These are phyloP conservation scores for Anthracocystis walkeri DNA, from an alignment of 1,284 basidiomycete genomes.

Conservation along the genomic window DNA sequence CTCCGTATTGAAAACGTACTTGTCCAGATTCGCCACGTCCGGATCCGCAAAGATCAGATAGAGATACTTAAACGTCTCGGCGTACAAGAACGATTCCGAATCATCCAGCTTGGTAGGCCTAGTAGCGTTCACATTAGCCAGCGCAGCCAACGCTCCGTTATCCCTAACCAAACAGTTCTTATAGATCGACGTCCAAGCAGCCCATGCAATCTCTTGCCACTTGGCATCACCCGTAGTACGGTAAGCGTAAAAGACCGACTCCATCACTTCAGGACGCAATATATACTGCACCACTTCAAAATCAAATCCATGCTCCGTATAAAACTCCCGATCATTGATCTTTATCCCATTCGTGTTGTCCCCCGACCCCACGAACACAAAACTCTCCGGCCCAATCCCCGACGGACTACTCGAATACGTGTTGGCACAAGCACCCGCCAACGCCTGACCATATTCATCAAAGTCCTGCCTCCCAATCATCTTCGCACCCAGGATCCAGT, in stretches of 20 bases:
- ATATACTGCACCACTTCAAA: slow-evolving; percentile 53
- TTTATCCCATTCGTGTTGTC: slow-evolving; percentile 44
- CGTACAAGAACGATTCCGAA: slow-evolving; percentile 58
- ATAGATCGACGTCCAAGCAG: slow-evolving; percentile 87
- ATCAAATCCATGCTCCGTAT: slow-evolving; percentile 53
- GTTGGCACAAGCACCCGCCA: slow-evolving; percentile 49
- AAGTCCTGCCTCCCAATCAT: slow-evolving; percentile 41
- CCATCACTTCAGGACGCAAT: slow-evolving; percentile 63
- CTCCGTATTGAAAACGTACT: slow-evolving; percentile 66
- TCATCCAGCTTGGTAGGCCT: slow-evolving; percentile 50
- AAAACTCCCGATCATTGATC: slow-evolving; percentile 48
- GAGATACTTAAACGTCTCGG: slow-evolving; percentile 64
- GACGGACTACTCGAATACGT: slow-evolving; percentile 55
- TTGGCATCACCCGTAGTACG: slow-evolving; percentile 58
- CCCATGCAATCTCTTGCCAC: slow-evolving; percentile 85
- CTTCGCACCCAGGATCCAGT: slow-evolving; percentile 62
- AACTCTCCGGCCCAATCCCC: slow-evolving; percentile 61
- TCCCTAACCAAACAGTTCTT: slow-evolving; percentile 77
- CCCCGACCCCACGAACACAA: slow-evolving; percentile 44
- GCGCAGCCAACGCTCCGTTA: slow-evolving; percentile 44
- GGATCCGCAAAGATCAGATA: slow-evolving; percentile 62
- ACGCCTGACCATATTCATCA: slow-evolving; percentile 52
- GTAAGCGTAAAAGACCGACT: slow-evolving; percentile 57
- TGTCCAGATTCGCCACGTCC: slow-evolving; percentile 41
- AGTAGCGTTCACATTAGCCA: slow-evolving; percentile 47